Conservation (phyloP, 495 filamentous ascomycete species). For the Talaromyces liani region DNA sequence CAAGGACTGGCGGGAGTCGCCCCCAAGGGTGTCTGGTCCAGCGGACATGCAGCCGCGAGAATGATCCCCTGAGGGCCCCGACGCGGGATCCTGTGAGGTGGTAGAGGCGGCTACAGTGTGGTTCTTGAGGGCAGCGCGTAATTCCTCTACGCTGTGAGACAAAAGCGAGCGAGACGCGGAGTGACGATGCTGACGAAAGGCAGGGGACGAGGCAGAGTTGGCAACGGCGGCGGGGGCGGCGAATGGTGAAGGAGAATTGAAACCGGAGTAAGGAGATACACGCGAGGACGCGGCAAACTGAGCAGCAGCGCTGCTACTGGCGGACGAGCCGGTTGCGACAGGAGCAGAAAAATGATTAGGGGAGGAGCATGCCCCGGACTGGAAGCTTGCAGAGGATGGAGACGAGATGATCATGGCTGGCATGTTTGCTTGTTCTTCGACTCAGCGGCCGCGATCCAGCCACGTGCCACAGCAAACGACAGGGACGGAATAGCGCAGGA, state of each 20-base stretch:
- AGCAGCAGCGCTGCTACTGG: conserved; percentile 13
- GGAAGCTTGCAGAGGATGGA: conserved; percentile 32
- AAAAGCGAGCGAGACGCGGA: conserved; percentile 21
- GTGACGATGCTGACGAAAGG: conserved; percentile 12
- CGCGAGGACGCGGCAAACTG: conserved; percentile 23
- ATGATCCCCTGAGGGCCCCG: conserved; percentile 33
- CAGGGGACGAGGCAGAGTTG: conserved; percentile 11
- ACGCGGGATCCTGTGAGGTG: conserved; percentile 18
- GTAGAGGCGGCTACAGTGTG: conserved; percentile 29
- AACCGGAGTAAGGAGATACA: conserved; percentile 17
- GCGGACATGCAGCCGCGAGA: conserved; percentile 30
- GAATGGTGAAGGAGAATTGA: conserved; percentile 14
- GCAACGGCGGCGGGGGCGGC: conserved; percentile 8
- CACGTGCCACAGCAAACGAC: conserved; percentile 17
- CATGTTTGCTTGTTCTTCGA: background rate
- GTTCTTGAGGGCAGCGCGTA: conserved; percentile 37
- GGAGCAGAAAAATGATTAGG: background rate
- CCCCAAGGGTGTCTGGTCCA: conserved; percentile 24
- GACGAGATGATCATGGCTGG: conserved; percentile 40
- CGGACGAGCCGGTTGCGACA: background rate
- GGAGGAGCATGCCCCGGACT: conserved; percentile 11
- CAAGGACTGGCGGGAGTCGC: conserved; percentile 11
- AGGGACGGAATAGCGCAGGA: conserved; percentile 40
- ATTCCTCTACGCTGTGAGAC: conserved; percentile 36
- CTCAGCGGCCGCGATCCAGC: conserved; percentile 1